Evolutionary conservation across 352 stramenopile genomes (phyloP), one percentile per base, ranked within the genome.

Genomic region (Achlya hypogyna): DNA sequence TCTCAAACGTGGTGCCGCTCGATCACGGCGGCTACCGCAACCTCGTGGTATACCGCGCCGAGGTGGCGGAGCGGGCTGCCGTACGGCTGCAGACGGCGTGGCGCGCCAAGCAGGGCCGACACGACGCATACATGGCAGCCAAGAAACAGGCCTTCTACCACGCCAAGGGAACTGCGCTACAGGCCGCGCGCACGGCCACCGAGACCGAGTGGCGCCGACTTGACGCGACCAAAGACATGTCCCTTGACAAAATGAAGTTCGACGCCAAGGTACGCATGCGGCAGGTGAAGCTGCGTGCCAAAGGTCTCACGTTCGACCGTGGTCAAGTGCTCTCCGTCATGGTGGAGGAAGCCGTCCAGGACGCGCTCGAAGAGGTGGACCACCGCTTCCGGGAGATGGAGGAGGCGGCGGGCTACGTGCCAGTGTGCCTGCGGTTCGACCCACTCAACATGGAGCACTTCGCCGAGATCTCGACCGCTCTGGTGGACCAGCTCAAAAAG

Each of bases 211-310:
- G 87, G 84, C 63, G 68, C 8, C 73, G 77, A 34, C 87, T 86
- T 60, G 87, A 96, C 25, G 75, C 71, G 9, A 86, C 87, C 56
- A 76, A 78, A 9, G 84, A 74, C 2, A 82, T 87, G 42, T 87
- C 73, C 31, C 76, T 96, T 12, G 87, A 88, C 65, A 93, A 95
- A 74, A 96, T 97, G 85, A 97, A 96, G 62, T 96, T 96, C 64
- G 89, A 98, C 65, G 89, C 89, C 1, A 96, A 94, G 71, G 91
- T 98, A 32, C 85, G 91, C 27, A 97, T 96, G 82, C 88, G 89
- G 29, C 91, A 98, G 71, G 88, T 92, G 20, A 95, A 96, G 71
- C 71, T 97, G 23, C 80, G 89, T 16, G 91, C 90, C 2, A 91
- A 93, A 53, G 89, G 88, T 4, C 84, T 92, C 25, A 65, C 71